A percentile compares a stretch with the other conserved stretches of the same genome.
These are phyloP conservation scores for Nadsonia commutata DNA, from an alignment of 1,139 yeast species.

Conservation along the genomic window DNA sequence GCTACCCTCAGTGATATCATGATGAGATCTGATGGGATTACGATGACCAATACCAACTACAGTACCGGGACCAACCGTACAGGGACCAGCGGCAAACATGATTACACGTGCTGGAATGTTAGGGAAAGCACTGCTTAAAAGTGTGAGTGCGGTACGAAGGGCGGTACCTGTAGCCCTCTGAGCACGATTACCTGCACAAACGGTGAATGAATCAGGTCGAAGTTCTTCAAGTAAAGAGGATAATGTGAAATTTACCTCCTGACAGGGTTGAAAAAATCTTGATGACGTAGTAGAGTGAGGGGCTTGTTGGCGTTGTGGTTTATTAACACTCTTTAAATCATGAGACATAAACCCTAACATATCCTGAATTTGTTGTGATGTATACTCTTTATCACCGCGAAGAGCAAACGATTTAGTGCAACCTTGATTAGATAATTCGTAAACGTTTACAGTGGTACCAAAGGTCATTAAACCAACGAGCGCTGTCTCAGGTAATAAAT, in stretches of 20 bases:
- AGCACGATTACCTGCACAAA: slow-evolving; percentile 32
- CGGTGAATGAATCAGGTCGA: slow-evolving; percentile 38
- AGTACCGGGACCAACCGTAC: slow-evolving; percentile 80
- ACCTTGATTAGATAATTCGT: slow-evolving; percentile 34
- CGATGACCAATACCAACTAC: slow-evolving; percentile 75
- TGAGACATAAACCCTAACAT: slow-evolving; percentile 33
- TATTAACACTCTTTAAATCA: slow-evolving; percentile 2
- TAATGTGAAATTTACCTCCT: slow-evolving; percentile 42
- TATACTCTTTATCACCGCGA: slow-evolving; percentile 46
- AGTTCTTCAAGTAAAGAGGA: slow-evolving; percentile 40
- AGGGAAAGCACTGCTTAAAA: slow-evolving; percentile 34
- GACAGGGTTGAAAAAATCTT: slow-evolving; percentile 20
- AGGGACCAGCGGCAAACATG: slow-evolving; percentile 67
- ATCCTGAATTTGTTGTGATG: slow-evolving; percentile 35
- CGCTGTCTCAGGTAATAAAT: slow-evolving; percentile 42
- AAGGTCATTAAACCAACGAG: slow-evolving; percentile 36
- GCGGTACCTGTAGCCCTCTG: slow-evolving; percentile 56
- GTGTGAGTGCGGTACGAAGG: slow-evolving; percentile 40
- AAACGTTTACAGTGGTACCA: slow-evolving; percentile 53
- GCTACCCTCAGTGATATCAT: slow-evolving; percentile 78
- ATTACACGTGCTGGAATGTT: slow-evolving; percentile 46
- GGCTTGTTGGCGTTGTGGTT: background rate
- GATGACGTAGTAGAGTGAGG: slow-evolving; percentile 3
- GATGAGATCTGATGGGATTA: slow-evolving; percentile 92
- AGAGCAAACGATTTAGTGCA: slow-evolving; percentile 28